Percentiles rank a stretch among this genome's conserved stretches.
Conservation (phyloP, 257 asterid species). For the Salvia splendens region DNA sequence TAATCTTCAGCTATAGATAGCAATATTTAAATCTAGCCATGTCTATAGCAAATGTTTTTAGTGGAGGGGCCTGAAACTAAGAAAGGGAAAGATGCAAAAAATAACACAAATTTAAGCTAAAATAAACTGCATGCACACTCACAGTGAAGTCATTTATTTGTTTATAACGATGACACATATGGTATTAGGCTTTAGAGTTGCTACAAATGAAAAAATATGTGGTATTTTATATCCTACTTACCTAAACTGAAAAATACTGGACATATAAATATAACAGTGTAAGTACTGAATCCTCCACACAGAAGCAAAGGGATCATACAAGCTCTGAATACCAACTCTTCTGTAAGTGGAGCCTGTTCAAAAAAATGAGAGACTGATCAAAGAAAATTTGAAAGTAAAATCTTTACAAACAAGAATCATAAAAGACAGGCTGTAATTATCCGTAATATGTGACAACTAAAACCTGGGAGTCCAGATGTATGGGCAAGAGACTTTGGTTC, state of each 20-base stretch:
- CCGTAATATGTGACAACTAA: not conserved
- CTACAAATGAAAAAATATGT: not conserved
- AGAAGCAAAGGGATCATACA: slow-evolving; percentile 92
- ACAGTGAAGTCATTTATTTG: not conserved
- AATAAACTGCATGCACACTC: not conserved
- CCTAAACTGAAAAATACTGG: slow-evolving; percentile 96
- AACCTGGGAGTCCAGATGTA: slow-evolving; percentile 11
- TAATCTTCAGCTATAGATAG: slow-evolving; percentile 16
- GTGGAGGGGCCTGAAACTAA: not conserved
- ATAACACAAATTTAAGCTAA: not conserved
- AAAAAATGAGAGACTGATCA: slow-evolving; percentile 10
- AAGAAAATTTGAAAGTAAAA: slow-evolving; percentile 21
- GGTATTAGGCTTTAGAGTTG: slow-evolving; percentile 17
- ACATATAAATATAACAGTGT: slow-evolving; percentile 63
- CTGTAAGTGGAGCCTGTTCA: slow-evolving; percentile 89
- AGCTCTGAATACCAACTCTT: slow-evolving; percentile 96
- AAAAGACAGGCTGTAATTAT: not conserved
- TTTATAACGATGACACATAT: not conserved
- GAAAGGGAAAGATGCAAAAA: not conserved
- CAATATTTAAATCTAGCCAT: slow-evolving; percentile 6
- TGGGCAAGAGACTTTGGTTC: not conserved
- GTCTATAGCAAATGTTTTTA: not conserved
- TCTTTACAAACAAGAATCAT: slow-evolving; percentile 17
- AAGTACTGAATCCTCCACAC: slow-evolving; percentile 82
- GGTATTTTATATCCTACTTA: slow-evolving; percentile 28